phyloP scores from a whole-genome alignment of 495 filamentous ascomycete species.

The Lophium mytilinum region DNA sequence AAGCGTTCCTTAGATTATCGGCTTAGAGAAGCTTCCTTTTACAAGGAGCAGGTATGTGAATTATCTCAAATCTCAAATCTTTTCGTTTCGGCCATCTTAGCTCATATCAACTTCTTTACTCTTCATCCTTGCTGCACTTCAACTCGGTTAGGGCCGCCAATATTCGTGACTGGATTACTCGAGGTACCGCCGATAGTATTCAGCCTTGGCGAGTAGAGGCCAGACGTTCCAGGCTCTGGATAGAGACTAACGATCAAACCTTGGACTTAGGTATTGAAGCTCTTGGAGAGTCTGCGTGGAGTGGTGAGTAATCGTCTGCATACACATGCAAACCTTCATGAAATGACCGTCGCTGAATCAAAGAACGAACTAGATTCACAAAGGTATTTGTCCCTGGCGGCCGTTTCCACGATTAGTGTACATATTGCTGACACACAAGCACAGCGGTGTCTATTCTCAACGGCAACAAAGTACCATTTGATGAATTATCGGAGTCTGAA shows the following conservation, averaged over 20 bases:
- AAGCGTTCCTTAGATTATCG: constrained; percentile 11
- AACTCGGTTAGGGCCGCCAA: too few species aligned
- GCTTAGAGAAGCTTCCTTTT: constrained; percentile 13
- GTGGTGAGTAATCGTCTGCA: background rate
- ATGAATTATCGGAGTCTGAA: background rate
- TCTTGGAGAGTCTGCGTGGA: background rate
- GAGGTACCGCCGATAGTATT: too few species aligned
- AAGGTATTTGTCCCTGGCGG: background rate
- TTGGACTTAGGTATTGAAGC: background rate
- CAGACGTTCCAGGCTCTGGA: background rate
- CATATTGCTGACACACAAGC: too few species aligned
- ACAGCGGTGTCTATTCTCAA: background rate
- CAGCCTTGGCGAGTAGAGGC: too few species aligned
- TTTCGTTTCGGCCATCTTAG: background rate
- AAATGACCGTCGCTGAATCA: background rate
- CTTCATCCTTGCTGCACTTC: background rate
- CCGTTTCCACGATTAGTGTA: too few species aligned
- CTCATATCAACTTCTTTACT: background rate
- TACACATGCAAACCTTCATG: background rate
- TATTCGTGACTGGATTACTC: too few species aligned
- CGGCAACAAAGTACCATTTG: background rate
- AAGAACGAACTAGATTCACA: background rate
- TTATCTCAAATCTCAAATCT: background rate
- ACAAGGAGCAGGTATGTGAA: constrained; percentile 1
- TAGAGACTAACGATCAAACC: background rate